Evolutionary conservation across 106 monocot species (phyloP), one percentile per base, ranked within the genome.

Genomic region (Phalaenopsis aphrodite): DNA sequence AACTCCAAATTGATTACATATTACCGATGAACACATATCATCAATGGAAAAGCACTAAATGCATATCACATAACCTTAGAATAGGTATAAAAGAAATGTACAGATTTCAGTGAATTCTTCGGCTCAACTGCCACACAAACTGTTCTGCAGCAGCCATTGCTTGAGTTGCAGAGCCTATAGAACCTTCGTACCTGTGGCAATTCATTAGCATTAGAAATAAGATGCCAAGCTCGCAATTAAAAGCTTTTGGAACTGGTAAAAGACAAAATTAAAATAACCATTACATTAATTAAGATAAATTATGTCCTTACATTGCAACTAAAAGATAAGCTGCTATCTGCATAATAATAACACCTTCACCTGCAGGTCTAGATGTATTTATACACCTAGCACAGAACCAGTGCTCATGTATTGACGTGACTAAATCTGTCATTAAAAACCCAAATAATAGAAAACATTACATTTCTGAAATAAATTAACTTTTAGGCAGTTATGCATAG

Each of bases 111-210:
- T 87, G 92, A 72, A 71, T 87, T 78, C 83, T 83, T 38, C 85
- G 77, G 43, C 75, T 86, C 78, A 92, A 77, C 58, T 86, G 90
- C 75, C 83, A 90, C 52, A 80, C 52, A 78, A 99, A 86, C 46
- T 91, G 94, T 80, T 99, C 98, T 5, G 77, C 88, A 55, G 94
- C 90, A 48, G 84, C 92, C 98, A 94, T 99, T 85, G 98, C 98
- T 76, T 79, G 90, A 56, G 98, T 88, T 67, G 98, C 98, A 16
- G 92, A 83, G 78, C 91, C 88, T 30, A 99, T 87, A 3, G 94
- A 99, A 76, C 94, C 98, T 68, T 99, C 98, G 64, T 99, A 99
- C 90, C 98, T 99, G 61, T 78, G 12, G 72, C 55, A 55, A 42
- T 80, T 72, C 21, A 79, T 5, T 21, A 52, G 48, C 21, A 83